Evolutionary conservation across 208 protist genomes (phyloP).

Genomic region (Trypanosomatidae sp.): DNA sequence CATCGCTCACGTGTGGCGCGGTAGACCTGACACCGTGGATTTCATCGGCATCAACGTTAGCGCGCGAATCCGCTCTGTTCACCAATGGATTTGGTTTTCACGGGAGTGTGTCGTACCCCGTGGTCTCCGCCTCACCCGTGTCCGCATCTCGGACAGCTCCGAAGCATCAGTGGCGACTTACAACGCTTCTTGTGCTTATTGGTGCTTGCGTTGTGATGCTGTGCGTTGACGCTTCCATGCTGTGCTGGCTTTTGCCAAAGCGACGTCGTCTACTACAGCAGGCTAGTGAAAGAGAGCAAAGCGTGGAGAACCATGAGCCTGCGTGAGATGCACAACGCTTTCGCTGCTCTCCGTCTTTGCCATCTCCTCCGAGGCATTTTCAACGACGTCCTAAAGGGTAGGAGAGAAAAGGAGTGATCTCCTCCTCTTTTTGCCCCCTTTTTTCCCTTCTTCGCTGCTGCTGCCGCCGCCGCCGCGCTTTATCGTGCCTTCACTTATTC

Average conservation of each 20-base stretch:
- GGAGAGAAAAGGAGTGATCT: background rate
- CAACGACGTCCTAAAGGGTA: background rate
- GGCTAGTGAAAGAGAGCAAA: background rate
- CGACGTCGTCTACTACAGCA: constrained; percentile 1
- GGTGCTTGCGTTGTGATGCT: background rate
- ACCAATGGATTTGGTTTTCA: background rate
- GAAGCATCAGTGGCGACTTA: constrained; percentile 1
- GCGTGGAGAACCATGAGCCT: background rate
- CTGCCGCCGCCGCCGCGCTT: background rate
- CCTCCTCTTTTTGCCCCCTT: background rate
- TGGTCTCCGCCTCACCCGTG: no score
- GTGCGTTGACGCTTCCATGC: background rate
- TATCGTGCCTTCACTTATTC: background rate
- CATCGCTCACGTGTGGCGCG: constrained; percentile 5
- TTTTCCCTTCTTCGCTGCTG: background rate
- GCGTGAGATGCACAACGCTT: background rate
- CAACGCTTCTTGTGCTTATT: background rate
- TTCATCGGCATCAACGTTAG: background rate
- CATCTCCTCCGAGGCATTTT: background rate
- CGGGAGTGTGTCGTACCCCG: no score
- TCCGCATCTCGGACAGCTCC: background rate
- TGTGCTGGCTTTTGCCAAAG: constrained; percentile 3
- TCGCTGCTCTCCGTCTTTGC: background rate
- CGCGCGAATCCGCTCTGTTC: background rate
- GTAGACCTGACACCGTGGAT: constrained; percentile 15